Conservation (phyloP, 2,329 filamentous ascomycete species). For the Coniochaeta sp. region DNA sequence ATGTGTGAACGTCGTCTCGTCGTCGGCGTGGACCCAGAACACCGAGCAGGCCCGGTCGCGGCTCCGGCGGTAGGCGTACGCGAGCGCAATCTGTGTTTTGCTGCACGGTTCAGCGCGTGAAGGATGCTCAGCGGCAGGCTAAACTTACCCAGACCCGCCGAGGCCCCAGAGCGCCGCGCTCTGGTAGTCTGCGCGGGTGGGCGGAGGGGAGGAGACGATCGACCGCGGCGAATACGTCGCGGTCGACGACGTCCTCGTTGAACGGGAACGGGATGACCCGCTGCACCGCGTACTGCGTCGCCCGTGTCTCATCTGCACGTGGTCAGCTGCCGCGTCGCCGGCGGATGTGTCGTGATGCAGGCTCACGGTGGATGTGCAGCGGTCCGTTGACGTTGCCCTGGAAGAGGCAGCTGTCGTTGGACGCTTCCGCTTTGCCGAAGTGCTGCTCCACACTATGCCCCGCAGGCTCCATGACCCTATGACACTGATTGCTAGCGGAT, state of each 20-base stretch:
- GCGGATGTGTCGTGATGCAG: not conserved
- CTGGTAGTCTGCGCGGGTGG: not conserved
- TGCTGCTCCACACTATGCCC: constrained; percentile 7
- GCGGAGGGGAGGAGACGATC: not conserved
- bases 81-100: constrained; percentile 29
- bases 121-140: not conserved
- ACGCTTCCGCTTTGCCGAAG: constrained; percentile 7
- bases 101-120: constrained; percentile 12
- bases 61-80: constrained; percentile 23
- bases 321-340: not conserved
- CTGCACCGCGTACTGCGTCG: not conserved
- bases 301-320: not conserved
- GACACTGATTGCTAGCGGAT: too few species aligned
- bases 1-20: constrained; percentile 20
- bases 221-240: not conserved
- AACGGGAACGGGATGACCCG: not conserved
- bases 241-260: not conserved
- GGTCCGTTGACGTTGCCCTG: constrained; percentile 7
- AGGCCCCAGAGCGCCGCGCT: not conserved
- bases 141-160: constrained; percentile 16
- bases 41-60: constrained; percentile 19
- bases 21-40: constrained; percentile 30
- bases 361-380: constrained; percentile 8
- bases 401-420: constrained; percentile 6
- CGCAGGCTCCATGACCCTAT: too few species aligned